These are phyloP conservation scores for Cyclocybe aegerita DNA, from an alignment of 768 basidiomycete species.

Conservation along the genomic window DNA sequence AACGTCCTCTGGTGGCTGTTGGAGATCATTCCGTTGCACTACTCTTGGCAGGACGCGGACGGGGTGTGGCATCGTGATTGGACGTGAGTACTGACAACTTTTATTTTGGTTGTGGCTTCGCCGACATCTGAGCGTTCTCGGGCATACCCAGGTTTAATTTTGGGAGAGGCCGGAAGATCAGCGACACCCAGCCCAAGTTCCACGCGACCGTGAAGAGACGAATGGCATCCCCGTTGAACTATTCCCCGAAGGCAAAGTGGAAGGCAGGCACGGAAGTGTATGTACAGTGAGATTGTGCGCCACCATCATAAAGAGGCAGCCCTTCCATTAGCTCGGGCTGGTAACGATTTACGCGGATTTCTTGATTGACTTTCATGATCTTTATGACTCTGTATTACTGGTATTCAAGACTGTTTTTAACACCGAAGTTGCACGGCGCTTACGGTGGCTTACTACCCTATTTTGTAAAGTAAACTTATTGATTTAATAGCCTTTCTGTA, in stretches of 20 bases:
- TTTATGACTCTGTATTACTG: no score
- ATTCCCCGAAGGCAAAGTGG: slow-evolving; percentile 60
- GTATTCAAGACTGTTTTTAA: no score
- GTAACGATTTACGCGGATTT: no score
- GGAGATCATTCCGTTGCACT: slow-evolving; percentile 59
- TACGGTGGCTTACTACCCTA: no score
- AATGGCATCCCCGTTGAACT: slow-evolving; percentile 48
- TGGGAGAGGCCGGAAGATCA: slow-evolving; percentile 56
- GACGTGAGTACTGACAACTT: slow-evolving; percentile 42
- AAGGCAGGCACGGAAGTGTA: slow-evolving; percentile 46
- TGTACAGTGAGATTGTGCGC: slow-evolving; percentile 21
- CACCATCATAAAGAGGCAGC: no score
- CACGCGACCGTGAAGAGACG: slow-evolving; percentile 65
- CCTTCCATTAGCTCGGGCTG: no score
- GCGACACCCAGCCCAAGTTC: slow-evolving; percentile 48
- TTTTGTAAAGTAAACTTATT: no score
- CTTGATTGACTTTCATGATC: no score
- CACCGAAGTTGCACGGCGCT: no score
- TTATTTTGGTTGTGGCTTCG: neutral
- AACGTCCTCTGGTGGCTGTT: slow-evolving; percentile 66
- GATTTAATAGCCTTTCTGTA: no score
- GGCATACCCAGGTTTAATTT: slow-evolving; percentile 43
- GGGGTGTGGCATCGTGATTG: slow-evolving; percentile 55
- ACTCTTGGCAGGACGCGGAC: slow-evolving; percentile 54
- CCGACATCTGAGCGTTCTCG: neutral